Conservation (phyloP, 257 asterid species). For the Salvia rosmarinus region DNA sequence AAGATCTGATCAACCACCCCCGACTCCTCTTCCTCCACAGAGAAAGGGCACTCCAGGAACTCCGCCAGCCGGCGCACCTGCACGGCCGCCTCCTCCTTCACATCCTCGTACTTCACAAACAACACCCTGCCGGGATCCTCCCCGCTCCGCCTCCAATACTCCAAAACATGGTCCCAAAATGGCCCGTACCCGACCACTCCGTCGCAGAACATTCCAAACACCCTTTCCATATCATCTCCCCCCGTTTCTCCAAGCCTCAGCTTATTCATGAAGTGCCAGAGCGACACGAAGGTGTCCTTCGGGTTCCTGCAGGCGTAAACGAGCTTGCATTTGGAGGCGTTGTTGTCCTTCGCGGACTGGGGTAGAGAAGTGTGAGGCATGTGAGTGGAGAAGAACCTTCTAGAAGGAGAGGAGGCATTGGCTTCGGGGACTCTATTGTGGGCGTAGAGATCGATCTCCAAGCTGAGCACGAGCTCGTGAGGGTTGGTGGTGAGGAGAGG, state of each 20-base stretch:
- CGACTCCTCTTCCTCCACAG: constrained; percentile 27
- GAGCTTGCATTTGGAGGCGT: constrained; percentile 33
- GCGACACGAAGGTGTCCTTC: constrained; percentile 43
- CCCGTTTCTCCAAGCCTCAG: constrained; percentile 6
- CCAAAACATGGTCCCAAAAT: constrained; percentile 43
- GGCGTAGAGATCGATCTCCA: constrained; percentile 11
- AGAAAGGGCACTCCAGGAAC: constrained; percentile 36
- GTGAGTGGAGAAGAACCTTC: constrained; percentile 41
- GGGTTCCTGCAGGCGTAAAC: constrained; percentile 43
- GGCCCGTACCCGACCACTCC: constrained; percentile 40
- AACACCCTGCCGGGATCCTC: constrained; percentile 21
- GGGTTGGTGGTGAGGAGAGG: background rate
- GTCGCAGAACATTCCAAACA: constrained; percentile 26
- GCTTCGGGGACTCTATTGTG: constrained; percentile 27
- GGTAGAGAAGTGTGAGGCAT: constrained; percentile 34
- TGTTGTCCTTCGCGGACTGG: background rate
- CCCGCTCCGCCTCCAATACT: constrained; percentile 38
- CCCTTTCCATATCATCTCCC: background rate
- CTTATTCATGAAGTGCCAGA: constrained; percentile 43
- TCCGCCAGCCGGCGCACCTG: constrained; percentile 33
- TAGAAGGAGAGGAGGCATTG: background rate
- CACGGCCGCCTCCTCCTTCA: constrained; percentile 27
- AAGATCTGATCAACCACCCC: constrained; percentile 35
- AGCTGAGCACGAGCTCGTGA: constrained; percentile 2
- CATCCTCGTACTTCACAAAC: constrained; percentile 42